Evolutionary conservation across 1,284 basidiomycete species (phyloP).

Genomic region (Cutaneotrichosporon dermatis): DNA sequence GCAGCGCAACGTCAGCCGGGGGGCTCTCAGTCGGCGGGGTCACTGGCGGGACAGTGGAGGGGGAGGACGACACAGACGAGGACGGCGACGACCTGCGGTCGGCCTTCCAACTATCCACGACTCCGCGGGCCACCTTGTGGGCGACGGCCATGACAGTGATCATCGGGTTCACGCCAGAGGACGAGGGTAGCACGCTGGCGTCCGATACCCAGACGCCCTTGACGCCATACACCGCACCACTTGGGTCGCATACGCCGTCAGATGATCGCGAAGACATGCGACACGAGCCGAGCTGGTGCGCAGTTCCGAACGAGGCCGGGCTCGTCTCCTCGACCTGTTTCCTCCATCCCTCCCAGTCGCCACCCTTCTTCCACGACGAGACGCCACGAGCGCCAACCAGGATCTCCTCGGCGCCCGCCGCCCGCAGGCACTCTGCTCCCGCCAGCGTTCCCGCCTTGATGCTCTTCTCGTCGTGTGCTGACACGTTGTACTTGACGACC

Average conservation of each 20-base stretch:
- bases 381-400: conserved; percentile 43
- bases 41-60: too few species aligned
- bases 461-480: conserved; percentile 43
- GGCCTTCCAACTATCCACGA: conserved; percentile 3
- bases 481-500: conserved; percentile 46
- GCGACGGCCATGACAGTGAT: conserved; percentile 42
- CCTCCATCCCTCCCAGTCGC: conserved; percentile 32
- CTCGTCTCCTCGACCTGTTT: conserved; percentile 26
- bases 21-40: too few species aligned
- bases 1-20: too few species aligned
- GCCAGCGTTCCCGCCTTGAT: conserved; percentile 46
- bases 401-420: conserved; percentile 49
- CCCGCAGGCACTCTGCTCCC: conserved; percentile 46
- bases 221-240: conserved; percentile 50
- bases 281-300: conserved; percentile 50
- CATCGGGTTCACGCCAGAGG: conserved; percentile 53
- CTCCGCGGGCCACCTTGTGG: conserved; percentile 16
- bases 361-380: conserved; percentile 18
- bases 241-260: conserved; percentile 44
- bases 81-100: too few species aligned
- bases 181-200: conserved; percentile 48
- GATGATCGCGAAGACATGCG: conserved; percentile 45
- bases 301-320: conserved; percentile 24
- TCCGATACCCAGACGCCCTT: conserved; percentile 51
- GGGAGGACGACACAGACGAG: too few species aligned